phyloP scores from a whole-genome alignment of 2,329 filamentous ascomycete species.

The Juglanconis juglandina region DNA sequence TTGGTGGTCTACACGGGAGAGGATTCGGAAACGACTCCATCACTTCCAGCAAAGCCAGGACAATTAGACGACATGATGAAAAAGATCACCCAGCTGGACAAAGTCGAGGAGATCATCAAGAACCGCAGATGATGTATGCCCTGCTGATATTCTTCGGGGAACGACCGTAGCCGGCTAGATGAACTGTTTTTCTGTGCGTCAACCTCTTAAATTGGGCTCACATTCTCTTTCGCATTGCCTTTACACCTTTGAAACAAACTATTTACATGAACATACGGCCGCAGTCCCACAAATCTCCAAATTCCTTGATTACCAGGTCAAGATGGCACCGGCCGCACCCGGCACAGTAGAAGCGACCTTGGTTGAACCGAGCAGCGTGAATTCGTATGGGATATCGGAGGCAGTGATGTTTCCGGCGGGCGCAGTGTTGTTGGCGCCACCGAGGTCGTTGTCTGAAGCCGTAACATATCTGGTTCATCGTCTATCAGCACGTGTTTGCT shows the following conservation, averaged over 20 bases:
- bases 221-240: background rate
- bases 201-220: no score
- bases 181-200: no score
- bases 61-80: background rate
- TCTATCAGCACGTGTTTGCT: no score
- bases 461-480: background rate
- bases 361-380: background rate
- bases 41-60: background rate
- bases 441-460: constrained; percentile 6
- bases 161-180: no score
- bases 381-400: background rate
- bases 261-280: background rate
- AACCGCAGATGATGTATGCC: background rate
- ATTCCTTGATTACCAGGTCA: background rate
- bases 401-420: background rate
- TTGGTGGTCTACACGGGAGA: background rate
- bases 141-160: no score
- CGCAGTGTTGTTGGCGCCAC: background rate
- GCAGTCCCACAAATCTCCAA: background rate
- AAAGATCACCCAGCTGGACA: background rate
- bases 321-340: background rate
- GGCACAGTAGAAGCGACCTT: background rate
- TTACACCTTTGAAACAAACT: background rate
- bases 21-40: background rate
- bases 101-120: background rate